Percentiles rank a stretch among this genome's conserved stretches.
phyloP scores from a whole-genome alignment of 371 early-diverging fungal species.

The Syncephalastrum contaminatum region DNA sequence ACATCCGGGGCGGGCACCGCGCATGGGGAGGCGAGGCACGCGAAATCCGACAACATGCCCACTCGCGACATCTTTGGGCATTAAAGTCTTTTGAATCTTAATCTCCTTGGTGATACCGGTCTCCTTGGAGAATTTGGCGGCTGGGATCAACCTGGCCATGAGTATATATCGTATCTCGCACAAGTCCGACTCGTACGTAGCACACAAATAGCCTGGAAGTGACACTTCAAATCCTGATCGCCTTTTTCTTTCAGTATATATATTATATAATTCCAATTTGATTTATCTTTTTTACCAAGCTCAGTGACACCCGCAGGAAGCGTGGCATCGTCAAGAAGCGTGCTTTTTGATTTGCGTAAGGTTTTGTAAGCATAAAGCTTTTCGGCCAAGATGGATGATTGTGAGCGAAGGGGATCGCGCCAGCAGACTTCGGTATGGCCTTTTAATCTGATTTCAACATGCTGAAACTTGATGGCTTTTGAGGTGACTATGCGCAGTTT shows the following conservation, averaged over 20 bases:
- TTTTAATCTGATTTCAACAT: conserved; percentile 28
- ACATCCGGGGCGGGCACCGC: conserved; percentile 17
- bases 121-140: conserved; percentile 24
- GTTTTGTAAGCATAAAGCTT: conserved; percentile 25
- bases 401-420: conserved; percentile 27
- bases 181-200: conserved; percentile 25
- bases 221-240: conserved; percentile 32
- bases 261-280: not conserved
- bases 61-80: conserved; percentile 29
- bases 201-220: conserved; percentile 30
- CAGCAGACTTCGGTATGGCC: conserved; percentile 27
- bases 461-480: conserved; percentile 23
- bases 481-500: conserved; percentile 32
- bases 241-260: not conserved
- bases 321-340: conserved; percentile 25
- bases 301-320: conserved; percentile 36
- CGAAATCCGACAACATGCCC: conserved; percentile 25
- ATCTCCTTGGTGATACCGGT: conserved; percentile 17
- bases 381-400: conserved; percentile 20
- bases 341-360: conserved; percentile 27
- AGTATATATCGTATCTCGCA: conserved; percentile 20
- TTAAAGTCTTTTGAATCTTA: conserved; percentile 22
- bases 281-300: conserved; percentile 13
- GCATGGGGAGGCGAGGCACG: conserved; percentile 25
- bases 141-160: conserved; percentile 18